Base-by-base conservation (phyloP, 2,329 filamentous ascomycete genomes). In the Colletotrichum noveboracense region DNA sequence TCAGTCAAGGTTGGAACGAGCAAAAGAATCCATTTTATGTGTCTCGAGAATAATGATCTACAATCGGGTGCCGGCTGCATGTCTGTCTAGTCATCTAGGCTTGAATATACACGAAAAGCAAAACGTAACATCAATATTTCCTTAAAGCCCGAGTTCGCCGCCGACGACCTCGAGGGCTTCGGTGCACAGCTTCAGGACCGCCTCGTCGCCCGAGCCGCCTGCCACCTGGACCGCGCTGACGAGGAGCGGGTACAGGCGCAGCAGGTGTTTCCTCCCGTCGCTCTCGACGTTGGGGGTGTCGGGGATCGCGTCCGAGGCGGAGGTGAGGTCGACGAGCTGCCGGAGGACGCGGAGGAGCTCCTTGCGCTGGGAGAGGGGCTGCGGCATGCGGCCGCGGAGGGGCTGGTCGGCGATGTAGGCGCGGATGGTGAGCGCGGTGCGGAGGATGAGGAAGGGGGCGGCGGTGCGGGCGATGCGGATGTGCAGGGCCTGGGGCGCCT, bases 351-450 rank as follows among this genome's bases (percentile, higher is more conserved):
- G 94, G 6, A 94, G 82, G 13, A 99, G 86, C 82, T 98, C 97
- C 77, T 91, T 93, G 58, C 95, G 91, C 81, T 98, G 95, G 10
- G 92, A 93, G 7, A 95, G 88, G 1, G 96, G 96, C 82, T 97
- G 95, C 6, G 97, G 97, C 92, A 97, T 97, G 66, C 93, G 91
- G 0, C 97, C 96, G 16, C 97, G 90, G 24, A 99, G 87, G 1
- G 96, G 96, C 81, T 98, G 96, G 83, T 99, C 97, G 6, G 96
- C 94, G 61, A 97, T 93, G 82, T 98, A 98, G 1, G 93, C 89
- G 71, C 95, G 93, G n/a, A 98, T 86, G 0, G 95, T 93, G 18
- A 98, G 87, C 0, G 94, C 95, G 14, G 94, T 92, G 4, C 97
- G 93, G 3, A 98, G 87, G 60, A 98, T 93, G 4, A 98, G 89